These are phyloP conservation scores for Fusarium dimerum DNA, from an alignment of 2,329 filamentous ascomycete species.

Conservation along the genomic window DNA sequence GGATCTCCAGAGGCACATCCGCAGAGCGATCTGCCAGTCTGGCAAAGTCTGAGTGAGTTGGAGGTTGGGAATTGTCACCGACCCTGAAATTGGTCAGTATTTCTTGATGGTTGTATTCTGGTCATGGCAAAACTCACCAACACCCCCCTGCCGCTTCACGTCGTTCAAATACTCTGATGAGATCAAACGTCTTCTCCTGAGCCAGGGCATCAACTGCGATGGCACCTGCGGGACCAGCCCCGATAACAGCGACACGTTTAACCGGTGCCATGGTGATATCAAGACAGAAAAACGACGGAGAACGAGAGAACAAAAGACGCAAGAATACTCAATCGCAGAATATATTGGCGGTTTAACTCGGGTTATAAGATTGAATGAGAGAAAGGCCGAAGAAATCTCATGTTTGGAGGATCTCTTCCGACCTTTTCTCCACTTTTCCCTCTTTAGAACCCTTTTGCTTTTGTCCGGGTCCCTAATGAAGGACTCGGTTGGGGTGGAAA, in stretches of 20 bases:
- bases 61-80: constrained; percentile 39
- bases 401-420: neutral
- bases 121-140: constrained; percentile 46
- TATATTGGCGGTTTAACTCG: neutral
- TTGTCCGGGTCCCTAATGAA: too few species aligned
- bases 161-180: constrained; percentile 63
- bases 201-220: constrained; percentile 62
- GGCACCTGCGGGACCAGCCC: constrained; percentile 60
- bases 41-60: constrained; percentile 45
- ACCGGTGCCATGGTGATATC: constrained; percentile 3
- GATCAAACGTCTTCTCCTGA: constrained; percentile 59
- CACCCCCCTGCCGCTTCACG: constrained; percentile 60
- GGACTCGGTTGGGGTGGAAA: too few species aligned
- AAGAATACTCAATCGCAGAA: neutral
- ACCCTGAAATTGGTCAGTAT: constrained; percentile 39
- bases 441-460: too few species aligned
- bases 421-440: neutral
- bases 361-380: neutral
- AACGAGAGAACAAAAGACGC: neutral
- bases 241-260: constrained; percentile 58
- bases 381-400: neutral
- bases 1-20: constrained; percentile 50
- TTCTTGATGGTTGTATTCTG: too few species aligned
- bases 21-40: constrained; percentile 50
- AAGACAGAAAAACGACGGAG: neutral